Evolutionary conservation across 2,329 filamentous ascomycete species (phyloP).

Genomic region (Monosporascus sp.): DNA sequence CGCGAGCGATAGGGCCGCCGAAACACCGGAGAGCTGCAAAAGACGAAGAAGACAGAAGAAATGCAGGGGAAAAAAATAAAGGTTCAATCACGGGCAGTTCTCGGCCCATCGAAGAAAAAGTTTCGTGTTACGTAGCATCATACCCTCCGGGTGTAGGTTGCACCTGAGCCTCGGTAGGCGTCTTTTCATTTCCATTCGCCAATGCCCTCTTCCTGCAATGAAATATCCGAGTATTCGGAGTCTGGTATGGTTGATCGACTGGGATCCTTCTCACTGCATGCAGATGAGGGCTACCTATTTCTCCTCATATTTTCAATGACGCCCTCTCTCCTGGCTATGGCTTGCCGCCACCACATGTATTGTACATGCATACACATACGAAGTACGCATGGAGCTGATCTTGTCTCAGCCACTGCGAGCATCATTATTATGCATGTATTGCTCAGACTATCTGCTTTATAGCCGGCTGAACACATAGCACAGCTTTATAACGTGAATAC

Average conservation of each 20-base stretch:
- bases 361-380: not conserved
- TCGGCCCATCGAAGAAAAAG: not conserved
- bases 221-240: not conserved
- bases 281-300: not conserved
- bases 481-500: conserved; percentile 6
- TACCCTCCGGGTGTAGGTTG: not conserved
- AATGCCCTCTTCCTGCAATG: not conserved
- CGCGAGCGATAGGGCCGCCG: no score
- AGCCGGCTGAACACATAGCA: conserved; percentile 5
- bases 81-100: not conserved
- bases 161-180: not conserved
- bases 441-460: not conserved
- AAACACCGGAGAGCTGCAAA: not conserved
- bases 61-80: not conserved
- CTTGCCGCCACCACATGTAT: not conserved
- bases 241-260: not conserved
- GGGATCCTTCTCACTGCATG: not conserved
- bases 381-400: no score
- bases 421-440: not conserved
- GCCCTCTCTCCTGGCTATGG: not conserved
- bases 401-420: no score
- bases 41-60: not conserved
- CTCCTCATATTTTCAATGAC: conserved; percentile 5
- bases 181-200: not conserved
- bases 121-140: not conserved